These are phyloP conservation scores for Castanea sativa DNA, from an alignment of 306 rosid genomes.

Conservation along the genomic window DNA sequence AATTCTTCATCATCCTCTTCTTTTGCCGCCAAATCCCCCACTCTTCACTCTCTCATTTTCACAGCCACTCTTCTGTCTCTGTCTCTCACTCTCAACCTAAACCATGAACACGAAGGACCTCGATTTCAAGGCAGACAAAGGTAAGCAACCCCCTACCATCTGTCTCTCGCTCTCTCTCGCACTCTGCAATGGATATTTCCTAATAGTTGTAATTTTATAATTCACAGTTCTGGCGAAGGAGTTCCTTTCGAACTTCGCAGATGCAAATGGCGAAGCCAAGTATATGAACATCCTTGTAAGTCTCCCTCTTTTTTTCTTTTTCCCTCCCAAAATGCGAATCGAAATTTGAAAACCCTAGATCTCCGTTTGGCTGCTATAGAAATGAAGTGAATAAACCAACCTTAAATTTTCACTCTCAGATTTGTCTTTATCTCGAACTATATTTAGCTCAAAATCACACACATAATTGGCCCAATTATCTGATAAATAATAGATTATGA, in stretches of 20 bases:
- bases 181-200: background rate
- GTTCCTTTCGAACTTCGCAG: slow-evolving; percentile 79
- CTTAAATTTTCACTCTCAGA: background rate
- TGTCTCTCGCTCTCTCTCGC: background rate
- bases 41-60: background rate
- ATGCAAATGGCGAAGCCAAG: slow-evolving; percentile 63
- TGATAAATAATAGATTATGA: background rate
- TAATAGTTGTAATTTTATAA: background rate
- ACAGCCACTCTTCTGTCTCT: background rate
- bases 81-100: slow-evolving; percentile 1
- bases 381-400: background rate
- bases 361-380: slow-evolving; percentile 6
- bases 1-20: slow-evolving; percentile 21
- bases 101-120: slow-evolving; percentile 56
- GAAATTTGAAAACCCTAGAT: slow-evolving; percentile 11
- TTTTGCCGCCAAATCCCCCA: slow-evolving; percentile 59
- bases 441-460: background rate
- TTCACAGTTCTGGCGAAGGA: slow-evolving; percentile 66
- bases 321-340: background rate
- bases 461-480: background rate
- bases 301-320: background rate
- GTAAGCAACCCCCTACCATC: slow-evolving; percentile 28
- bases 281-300: slow-evolving; percentile 72
- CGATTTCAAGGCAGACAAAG: slow-evolving; percentile 66
- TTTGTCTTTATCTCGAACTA: background rate